A percentile compares a stretch with the other conserved stretches of the same genome.
These are phyloP conservation scores for Candida namnaoensis DNA, from an alignment of 805 yeast species.

Conservation along the genomic window DNA sequence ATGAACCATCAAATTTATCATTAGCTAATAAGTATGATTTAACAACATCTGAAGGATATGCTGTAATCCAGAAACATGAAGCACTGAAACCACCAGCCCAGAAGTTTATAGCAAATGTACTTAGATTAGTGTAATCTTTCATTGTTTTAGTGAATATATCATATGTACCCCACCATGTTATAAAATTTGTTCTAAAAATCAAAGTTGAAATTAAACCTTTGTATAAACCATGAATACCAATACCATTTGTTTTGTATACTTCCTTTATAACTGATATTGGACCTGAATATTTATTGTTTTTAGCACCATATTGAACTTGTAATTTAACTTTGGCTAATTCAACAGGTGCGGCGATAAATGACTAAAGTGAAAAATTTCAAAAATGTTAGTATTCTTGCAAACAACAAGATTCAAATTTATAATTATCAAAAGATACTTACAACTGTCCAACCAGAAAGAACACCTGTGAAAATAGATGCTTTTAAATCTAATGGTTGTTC, in stretches of 20 bases:
- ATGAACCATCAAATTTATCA: slow-evolving; percentile 60
- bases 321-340: slow-evolving; percentile 84
- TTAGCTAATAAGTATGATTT: slow-evolving; percentile 83
- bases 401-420: too few relatives aligned
- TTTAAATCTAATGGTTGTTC: slow-evolving; percentile 61
- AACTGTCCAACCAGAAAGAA: slow-evolving; percentile 78
- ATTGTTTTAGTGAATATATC: slow-evolving; percentile 69
- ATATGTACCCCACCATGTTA: slow-evolving; percentile 93
- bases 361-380: slow-evolving; percentile 9
- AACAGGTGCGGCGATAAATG: slow-evolving; percentile 93
- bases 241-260: slow-evolving; percentile 38
- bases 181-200: slow-evolving; percentile 79
- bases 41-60: slow-evolving; percentile 84
- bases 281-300: slow-evolving; percentile 57
- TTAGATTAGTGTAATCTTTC: slow-evolving; percentile 52
- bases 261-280: slow-evolving; percentile 70
- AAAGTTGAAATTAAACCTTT: slow-evolving; percentile 80
- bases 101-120: slow-evolving; percentile 67
- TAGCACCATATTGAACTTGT: slow-evolving; percentile 84
- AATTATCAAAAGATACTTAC: not conserved
- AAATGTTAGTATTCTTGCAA: too few relatives aligned
- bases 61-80: slow-evolving; percentile 80
- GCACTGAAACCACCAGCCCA: slow-evolving; percentile 92
- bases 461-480: slow-evolving; percentile 77
- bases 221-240: slow-evolving; percentile 66